Evolutionary conservation across 2,329 filamentous ascomycete species (phyloP).

Genomic region (Berkeleyomyces rouxiae): DNA sequence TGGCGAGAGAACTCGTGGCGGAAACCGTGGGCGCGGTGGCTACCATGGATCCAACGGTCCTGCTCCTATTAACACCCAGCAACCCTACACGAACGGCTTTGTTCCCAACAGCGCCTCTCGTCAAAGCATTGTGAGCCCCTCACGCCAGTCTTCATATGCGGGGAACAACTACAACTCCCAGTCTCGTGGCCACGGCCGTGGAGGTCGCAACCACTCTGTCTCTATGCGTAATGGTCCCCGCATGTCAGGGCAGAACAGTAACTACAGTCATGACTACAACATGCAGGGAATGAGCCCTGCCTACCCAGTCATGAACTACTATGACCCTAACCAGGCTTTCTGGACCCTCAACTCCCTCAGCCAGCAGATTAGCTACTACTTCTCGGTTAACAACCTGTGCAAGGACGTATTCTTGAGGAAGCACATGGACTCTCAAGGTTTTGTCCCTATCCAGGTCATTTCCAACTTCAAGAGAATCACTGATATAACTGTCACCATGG

Average conservation of each 20-base stretch:
- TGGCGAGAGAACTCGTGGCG: constrained; percentile 27
- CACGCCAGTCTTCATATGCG: constrained; percentile 10
- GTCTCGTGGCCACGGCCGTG: constrained; percentile 9
- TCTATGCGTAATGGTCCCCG: constrained; percentile 23
- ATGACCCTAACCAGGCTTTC: constrained; percentile 9
- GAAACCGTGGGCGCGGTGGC: constrained; percentile 29
- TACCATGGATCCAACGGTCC: constrained; percentile 22
- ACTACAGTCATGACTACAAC: constrained; percentile 23
- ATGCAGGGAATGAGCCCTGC: constrained; percentile 24
- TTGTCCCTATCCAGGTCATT: constrained; percentile 65
- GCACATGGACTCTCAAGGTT: constrained; percentile 92
- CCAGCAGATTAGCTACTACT: constrained; percentile 71
- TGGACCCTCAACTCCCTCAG: constrained; percentile 28
- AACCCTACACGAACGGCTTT: constrained; percentile 4
- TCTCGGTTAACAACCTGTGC: constrained; percentile 87
- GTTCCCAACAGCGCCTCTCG: constrained; percentile 7
- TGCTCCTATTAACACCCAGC: constrained; percentile 16
- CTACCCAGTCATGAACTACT: constrained; percentile 18
- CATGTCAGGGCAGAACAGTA: constrained; percentile 6
- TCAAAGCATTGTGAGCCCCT: constrained; percentile 13
- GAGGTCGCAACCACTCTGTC: constrained; percentile 23
- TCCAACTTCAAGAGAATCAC: constrained; percentile 76
- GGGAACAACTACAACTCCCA: constrained; percentile 10
- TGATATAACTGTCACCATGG: constrained; percentile 30
- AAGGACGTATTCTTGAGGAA: constrained; percentile 80